Evolutionary conservation across 352 stramenopile genomes (phyloP), one percentile per base, ranked within the genome.

Genomic region (Phytophthora chlamydospora): DNA sequence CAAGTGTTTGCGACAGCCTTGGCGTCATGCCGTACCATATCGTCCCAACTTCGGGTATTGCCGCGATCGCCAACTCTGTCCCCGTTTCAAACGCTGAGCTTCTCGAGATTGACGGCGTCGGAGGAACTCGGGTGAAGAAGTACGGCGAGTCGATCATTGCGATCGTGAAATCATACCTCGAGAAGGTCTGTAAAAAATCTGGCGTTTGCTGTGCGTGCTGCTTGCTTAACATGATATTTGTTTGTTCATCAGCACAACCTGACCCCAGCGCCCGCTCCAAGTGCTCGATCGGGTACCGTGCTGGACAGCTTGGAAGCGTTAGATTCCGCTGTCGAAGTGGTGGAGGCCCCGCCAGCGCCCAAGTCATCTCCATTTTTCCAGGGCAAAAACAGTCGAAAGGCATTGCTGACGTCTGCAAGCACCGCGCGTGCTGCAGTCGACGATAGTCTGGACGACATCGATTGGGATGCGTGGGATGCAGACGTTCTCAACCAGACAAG

Each of bases 11-110:
- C 52, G 87, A 96, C 65, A 92, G 78, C 49, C 85, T 88, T 33
- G 91, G 92, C 49, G 67, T 89, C 33, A 96, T 96, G 87, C 87
- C 87, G 47, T 96, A 96, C 46, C 87, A 96, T 32, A 96, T 96
- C 47, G 65, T 96, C 21, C 80, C 87, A 2, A 96, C 85, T 9
- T 69, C 74, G 7, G 87, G 87, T 38, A 96, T 96, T 46, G 85
- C 78, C 14, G 69, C 83, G 3, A 96, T 96, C 50, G 86, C 85
- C 29, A 90, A 91, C 56, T 79, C 82, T 9, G 83, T 90, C 10
- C 87, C 87, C 8, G 68, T 90, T 5, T 85, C 87, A 24, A 93
- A 75, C 47, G 77, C 83, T 0, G 87, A 96, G 39, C 62, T 96
- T 4, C 78, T 84, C 4, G 84, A 89, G 32, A 92, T 96, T 34